Evolutionary conservation across 2,329 filamentous ascomycete genomes (phyloP).

Genomic region (Alternaria hordeiaustralica): DNA sequence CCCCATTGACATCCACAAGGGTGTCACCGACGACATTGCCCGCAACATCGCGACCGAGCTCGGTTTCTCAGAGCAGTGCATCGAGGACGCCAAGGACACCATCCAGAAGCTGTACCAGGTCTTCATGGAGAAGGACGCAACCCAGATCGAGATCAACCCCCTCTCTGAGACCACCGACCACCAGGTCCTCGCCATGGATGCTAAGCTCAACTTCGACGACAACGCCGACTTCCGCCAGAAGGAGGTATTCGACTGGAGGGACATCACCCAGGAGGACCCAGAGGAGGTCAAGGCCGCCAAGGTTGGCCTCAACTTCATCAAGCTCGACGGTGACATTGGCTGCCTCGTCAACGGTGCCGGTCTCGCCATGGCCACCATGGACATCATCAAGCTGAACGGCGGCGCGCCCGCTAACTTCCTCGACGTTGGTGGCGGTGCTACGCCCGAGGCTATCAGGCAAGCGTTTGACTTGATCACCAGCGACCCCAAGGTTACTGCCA

Average conservation of each 20-base stretch:
- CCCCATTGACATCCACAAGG: conserved; percentile 89
- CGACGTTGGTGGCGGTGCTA: conserved; percentile 97
- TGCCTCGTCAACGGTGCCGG: conserved; percentile 99
- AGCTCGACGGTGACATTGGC: conserved; percentile 98
- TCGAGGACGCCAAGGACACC: conserved; percentile 92
- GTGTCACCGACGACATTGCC: conserved; percentile 95
- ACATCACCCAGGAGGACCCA: conserved; percentile 92
- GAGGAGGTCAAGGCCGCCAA: conserved; percentile 97
- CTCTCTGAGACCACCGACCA: conserved; percentile 98
- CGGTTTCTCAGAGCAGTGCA: conserved; percentile 96
- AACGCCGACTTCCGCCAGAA: conserved; percentile 98
- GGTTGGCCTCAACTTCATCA: conserved; percentile 98
- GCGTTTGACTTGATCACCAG: conserved; percentile 99
- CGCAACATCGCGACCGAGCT: conserved; percentile 87
- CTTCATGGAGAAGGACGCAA: conserved; percentile 97
- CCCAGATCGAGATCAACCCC: conserved; percentile 99
- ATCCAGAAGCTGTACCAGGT: conserved; percentile 99
- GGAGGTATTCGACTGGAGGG: conserved; percentile 92
- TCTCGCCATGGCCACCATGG: conserved; percentile 99
- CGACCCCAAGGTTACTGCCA: conserved; percentile 96
- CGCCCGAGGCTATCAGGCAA: conserved; percentile 93
- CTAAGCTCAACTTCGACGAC: conserved; percentile 98
- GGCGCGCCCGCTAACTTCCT: conserved; percentile 97
- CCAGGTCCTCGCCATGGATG: conserved; percentile 98
- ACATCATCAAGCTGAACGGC: conserved; percentile 99